A percentile compares a stretch with the other conserved stretches of the same genome.
Evolutionary conservation across 106 monocot genomes (phyloP).

Genomic region (Alisma plantagoaquatica): DNA sequence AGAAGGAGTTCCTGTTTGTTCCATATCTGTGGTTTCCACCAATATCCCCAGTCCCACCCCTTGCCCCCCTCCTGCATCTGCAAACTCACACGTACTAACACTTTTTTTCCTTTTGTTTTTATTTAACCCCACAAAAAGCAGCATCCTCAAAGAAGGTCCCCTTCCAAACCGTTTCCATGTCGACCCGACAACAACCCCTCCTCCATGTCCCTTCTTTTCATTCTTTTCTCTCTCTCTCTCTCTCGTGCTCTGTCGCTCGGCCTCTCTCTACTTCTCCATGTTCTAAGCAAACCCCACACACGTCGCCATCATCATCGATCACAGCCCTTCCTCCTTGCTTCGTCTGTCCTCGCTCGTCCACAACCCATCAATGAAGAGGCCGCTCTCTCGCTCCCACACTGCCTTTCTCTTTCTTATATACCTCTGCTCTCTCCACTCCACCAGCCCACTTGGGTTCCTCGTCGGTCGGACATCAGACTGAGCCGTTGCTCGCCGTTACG

Average conservation of each 20-base stretch:
- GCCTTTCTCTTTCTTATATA: no score
- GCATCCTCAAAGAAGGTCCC: conserved; percentile 7
- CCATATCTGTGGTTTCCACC: not conserved
- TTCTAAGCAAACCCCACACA: conserved; percentile 49
- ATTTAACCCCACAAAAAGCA: not conserved
- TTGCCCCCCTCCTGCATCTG: no score
- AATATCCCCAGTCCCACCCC: no score
- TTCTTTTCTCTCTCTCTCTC: conserved; percentile 8
- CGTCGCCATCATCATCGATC: conserved; percentile 52
- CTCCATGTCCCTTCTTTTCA: not conserved
- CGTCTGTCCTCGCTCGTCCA: no score
- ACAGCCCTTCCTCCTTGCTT: no score
- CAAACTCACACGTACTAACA: not conserved
- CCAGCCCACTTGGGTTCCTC: no score
- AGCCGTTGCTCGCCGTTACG: no score
- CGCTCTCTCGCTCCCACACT: no score
- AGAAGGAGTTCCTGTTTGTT: no score
- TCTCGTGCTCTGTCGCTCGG: conserved; percentile 3
- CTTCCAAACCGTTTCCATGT: conserved; percentile 26
- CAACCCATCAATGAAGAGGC: no score
- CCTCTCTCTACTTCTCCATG: conserved; percentile 23
- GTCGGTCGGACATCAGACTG: no score
- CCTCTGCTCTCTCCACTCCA: no score
- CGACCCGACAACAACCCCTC: conserved; percentile 14
- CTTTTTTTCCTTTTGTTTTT: not conserved